Evolutionary conservation across 1,284 basidiomycete genomes (phyloP).

Genomic region (Naganishia sp.): DNA sequence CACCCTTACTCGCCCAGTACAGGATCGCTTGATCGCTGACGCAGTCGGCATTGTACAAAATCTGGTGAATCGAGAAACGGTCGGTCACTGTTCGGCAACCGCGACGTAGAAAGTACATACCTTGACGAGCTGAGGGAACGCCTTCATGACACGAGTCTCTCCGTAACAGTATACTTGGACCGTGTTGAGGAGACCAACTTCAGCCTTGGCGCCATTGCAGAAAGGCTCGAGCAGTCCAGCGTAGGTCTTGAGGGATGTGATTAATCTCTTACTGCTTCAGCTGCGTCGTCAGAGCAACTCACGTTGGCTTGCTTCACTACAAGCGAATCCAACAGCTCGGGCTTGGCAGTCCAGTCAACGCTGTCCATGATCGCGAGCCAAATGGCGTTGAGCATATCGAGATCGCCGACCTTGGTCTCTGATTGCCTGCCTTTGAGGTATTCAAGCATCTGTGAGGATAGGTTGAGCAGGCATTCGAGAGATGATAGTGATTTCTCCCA

Average conservation of each 20-base stretch:
- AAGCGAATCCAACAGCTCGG: slow-evolving; percentile 84
- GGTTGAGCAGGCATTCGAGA: neutral
- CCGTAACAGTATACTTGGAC: slow-evolving; percentile 94
- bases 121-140: slow-evolving; percentile 91
- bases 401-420: slow-evolving; percentile 65
- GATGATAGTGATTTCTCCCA: neutral
- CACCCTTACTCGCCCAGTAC: slow-evolving; percentile 96
- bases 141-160: slow-evolving; percentile 88
- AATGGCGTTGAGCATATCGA: slow-evolving; percentile 81
- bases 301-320: slow-evolving; percentile 81
- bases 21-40: slow-evolving; percentile 93
- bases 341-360: slow-evolving; percentile 80
- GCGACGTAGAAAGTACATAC: slow-evolving; percentile 51
- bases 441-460: slow-evolving; percentile 65
- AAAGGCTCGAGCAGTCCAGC: slow-evolving; percentile 84
- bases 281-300: slow-evolving; percentile 35
- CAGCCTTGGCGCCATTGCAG: slow-evolving; percentile 78
- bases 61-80: slow-evolving; percentile 55
- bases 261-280: too few relatives aligned
- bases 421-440: slow-evolving; percentile 65
- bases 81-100: neutral
- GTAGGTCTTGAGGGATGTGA: slow-evolving; percentile 62
- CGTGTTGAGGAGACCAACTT: slow-evolving; percentile 88
- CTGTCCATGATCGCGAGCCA: slow-evolving; percentile 87
- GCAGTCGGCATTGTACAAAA: slow-evolving; percentile 92